Evolutionary conservation across 495 filamentous ascomycete species (phyloP).

Genomic region (Penicillium simplicissimum): DNA sequence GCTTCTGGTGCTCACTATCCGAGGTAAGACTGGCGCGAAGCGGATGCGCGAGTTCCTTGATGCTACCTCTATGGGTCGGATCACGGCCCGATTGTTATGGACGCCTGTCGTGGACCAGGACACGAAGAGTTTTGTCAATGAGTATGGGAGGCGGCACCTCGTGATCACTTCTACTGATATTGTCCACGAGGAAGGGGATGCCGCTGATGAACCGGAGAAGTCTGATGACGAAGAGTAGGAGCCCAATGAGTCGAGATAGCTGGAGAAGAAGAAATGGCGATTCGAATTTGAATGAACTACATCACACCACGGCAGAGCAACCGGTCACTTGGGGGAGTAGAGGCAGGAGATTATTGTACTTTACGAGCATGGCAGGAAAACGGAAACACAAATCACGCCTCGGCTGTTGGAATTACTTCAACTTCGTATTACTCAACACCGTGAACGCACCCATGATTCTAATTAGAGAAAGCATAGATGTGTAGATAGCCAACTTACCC

Average conservation of each 20-base stretch:
- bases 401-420: background rate
- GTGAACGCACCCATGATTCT: too few species aligned
- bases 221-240: background rate
- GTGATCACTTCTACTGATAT: background rate
- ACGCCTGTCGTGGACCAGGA: background rate
- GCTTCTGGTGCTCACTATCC: background rate
- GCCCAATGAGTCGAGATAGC: background rate
- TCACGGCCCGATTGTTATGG: background rate
- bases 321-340: background rate
- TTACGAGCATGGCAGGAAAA: background rate
- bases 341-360: background rate
- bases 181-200: background rate
- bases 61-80: background rate
- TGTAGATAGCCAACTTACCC: too few species aligned
- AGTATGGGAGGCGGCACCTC: background rate
- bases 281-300: background rate
- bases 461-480: too few species aligned
- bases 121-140: background rate
- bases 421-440: too few species aligned
- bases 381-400: background rate
- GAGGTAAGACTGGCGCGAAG: background rate
- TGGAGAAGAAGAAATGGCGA: background rate
- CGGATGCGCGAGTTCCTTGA: background rate
- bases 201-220: background rate
- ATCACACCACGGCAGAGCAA: background rate